Base-by-base conservation (phyloP, 1,139 yeast genomes). In the Magnusiomyces tetraspermus region DNA sequence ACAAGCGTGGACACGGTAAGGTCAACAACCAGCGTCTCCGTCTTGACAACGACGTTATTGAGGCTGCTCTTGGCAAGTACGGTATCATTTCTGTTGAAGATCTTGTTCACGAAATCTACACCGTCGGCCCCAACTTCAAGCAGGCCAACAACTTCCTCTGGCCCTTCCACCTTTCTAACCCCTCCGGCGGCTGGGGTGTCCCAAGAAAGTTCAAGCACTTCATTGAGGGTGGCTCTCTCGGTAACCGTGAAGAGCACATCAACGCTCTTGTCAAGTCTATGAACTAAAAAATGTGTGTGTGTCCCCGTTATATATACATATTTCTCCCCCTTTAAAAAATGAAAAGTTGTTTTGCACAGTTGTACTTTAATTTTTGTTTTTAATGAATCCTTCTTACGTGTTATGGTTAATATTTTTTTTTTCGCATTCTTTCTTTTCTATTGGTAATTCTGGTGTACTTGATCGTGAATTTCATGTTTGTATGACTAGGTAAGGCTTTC, bases 1-100 rank as follows among this genome's bases (percentile, higher is more conserved):
- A 92, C 97, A 92, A 92, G 95, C 90, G 98, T 82, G 98, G 98
- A 76, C 85, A 77, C 92, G 98, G 97, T 79, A 92, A 92, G 88
- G 77, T 92, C 74, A 88, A 89, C 94, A 88, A 87, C 82, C 98
- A 92, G 82, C 88, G 98, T 83, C 79, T 90, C 70, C 82, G 97
- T 68, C 83, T 92, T 70, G 97, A 92, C 77, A 92, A 92, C 80
- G 73, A 95, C 63, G 83, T 92, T 78, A 81, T 92, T 73, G 98
- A 92, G 82, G 90, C 85, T 70, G 68, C 79, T 71, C 85, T 92
- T 71, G 97, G 97, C 76, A 80, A 89, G 79, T 92, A 81, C 85
- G 97, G 97, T 78, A 87, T 92, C 75, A 81, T 82, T 74, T 90
- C 96, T 67, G 75, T 92, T 67, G 98, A 92, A 79, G 98, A 92